Evolutionary conservation across 1,284 basidiomycete genomes (phyloP).

Genomic region (Chondrostereum purpureum): DNA sequence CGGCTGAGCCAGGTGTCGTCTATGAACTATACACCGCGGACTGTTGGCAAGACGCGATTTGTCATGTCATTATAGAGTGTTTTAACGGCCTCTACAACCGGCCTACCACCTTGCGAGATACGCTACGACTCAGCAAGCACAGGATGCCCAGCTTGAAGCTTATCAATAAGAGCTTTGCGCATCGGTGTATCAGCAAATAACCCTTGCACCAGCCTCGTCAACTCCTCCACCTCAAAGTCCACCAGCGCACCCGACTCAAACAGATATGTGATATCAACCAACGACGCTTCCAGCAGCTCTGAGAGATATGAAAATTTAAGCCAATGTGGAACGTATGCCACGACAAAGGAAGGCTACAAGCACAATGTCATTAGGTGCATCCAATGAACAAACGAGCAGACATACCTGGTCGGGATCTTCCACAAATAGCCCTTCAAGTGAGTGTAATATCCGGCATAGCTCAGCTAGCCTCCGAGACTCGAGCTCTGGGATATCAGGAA

Average conservation of each 20-base stretch:
- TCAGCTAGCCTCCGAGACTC: conserved; percentile 84
- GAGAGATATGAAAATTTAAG: conserved; percentile 91
- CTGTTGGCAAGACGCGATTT: no score
- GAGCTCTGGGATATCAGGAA: conserved; percentile 86
- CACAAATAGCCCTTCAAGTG: conserved; percentile 76
- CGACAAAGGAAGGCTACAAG: conserved; percentile 58
- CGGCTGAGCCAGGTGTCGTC: no score
- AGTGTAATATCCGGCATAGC: conserved; percentile 73
- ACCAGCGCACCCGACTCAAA: conserved; percentile 88
- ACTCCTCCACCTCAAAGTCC: conserved; percentile 84
- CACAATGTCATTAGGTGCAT: neutral
- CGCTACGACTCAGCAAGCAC: conserved; percentile 5
- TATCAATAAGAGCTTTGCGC: conserved; percentile 74
- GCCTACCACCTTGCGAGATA: no score
- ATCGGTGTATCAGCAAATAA: conserved; percentile 89
- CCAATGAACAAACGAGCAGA: conserved; percentile 13
- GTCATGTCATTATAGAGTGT: no score
- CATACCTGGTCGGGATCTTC: conserved; percentile 53
- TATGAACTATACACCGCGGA: no score
- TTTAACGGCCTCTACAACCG: no score
- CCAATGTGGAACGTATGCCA: conserved; percentile 84
- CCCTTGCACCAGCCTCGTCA: conserved; percentile 76
- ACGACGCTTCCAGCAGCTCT: conserved; percentile 87
- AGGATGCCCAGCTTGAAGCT: conserved; percentile 58
- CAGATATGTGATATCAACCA: conserved; percentile 90